phyloP scores from a whole-genome alignment of 495 filamentous ascomycete species.

The Podospora fimiseda region DNA sequence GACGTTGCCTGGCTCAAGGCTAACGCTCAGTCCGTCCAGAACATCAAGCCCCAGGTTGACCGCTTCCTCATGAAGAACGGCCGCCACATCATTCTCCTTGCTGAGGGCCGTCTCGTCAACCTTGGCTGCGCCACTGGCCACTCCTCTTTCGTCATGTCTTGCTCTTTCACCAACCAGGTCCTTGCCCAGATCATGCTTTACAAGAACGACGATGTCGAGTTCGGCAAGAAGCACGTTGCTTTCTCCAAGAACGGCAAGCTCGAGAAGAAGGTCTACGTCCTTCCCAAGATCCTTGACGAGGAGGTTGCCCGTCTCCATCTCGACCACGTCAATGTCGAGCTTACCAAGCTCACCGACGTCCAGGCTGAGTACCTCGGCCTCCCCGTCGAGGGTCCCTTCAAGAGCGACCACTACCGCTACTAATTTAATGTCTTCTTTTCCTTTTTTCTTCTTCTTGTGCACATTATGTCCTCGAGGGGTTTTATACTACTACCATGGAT shows the following conservation, averaged over 20 bases:
- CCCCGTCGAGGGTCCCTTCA: slow-evolving; percentile 80
- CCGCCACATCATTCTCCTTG: slow-evolving; percentile 94
- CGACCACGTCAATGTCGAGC: slow-evolving; percentile 89
- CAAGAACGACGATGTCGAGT: slow-evolving; percentile 83
- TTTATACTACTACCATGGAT: slow-evolving; percentile 17
- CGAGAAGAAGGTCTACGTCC: slow-evolving; percentile 84
- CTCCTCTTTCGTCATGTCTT: slow-evolving; percentile 99
- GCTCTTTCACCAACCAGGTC: slow-evolving; percentile 99
- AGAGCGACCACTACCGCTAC: slow-evolving; percentile 74
- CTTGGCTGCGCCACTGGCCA: slow-evolving; percentile 97
- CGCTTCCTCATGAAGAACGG: slow-evolving; percentile 91
- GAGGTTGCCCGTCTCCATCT: slow-evolving; percentile 93
- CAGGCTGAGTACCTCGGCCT: slow-evolving; percentile 95
- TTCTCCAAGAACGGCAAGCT: slow-evolving; percentile 89
- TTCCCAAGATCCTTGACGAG: slow-evolving; percentile 98
- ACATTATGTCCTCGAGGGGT: slow-evolving; percentile 9
- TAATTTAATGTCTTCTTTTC: slow-evolving; percentile 28
- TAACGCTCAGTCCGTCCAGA: slow-evolving; percentile 81
- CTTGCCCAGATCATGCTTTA: slow-evolving; percentile 97
- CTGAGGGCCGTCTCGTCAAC: slow-evolving; percentile 98
- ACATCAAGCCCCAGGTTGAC: slow-evolving; percentile 99
- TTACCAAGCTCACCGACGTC: slow-evolving; percentile 71
- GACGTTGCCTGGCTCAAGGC: slow-evolving; percentile 99
- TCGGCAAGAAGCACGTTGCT: slow-evolving; percentile 89
- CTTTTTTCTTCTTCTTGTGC: slow-evolving; percentile 2